phyloP scores from a whole-genome alignment of 148 eudicot genomes.

The Chenopodium formosanum region DNA sequence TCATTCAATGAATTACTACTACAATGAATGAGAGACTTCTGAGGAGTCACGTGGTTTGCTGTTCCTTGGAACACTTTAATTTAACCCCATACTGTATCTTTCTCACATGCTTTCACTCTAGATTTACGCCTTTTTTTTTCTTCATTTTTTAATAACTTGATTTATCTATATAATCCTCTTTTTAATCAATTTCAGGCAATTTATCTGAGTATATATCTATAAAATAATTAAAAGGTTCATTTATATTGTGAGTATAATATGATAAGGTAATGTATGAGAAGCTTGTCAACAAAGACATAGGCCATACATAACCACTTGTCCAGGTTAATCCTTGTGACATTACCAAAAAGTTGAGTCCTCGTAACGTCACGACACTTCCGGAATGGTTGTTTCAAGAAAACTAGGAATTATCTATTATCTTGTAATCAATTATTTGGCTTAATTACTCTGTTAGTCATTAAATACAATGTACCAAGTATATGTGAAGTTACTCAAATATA shows the following conservation, averaged over 20 bases:
- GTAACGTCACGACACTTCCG: background rate
- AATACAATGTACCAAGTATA: too few species aligned
- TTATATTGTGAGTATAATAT: slow-evolving; percentile 10
- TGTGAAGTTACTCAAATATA: too few species aligned
- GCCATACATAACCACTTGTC: background rate
- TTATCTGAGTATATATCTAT: background rate
- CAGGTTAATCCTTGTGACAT: slow-evolving; percentile 1
- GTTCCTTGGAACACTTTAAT: slow-evolving; percentile 17
- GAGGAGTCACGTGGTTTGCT: slow-evolving; percentile 29
- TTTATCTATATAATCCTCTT: background rate
- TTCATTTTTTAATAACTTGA: background rate
- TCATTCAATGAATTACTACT: slow-evolving; percentile 16
- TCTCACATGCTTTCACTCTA: slow-evolving; percentile 30
- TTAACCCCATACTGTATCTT: slow-evolving; percentile 15
- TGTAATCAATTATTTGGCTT: background rate
- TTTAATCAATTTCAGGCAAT: background rate
- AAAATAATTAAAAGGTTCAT: background rate
- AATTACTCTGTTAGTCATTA: background rate
- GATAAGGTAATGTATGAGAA: background rate
- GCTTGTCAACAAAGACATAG: slow-evolving; percentile 6
- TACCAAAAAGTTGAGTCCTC: background rate
- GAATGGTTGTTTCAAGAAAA: background rate
- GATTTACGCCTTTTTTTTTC: slow-evolving; percentile 6
- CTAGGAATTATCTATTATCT: background rate
- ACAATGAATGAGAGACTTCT: background rate